phyloP scores from a whole-genome alignment of 2,329 filamentous ascomycete species.

The Ceratocystis colombiana region DNA sequence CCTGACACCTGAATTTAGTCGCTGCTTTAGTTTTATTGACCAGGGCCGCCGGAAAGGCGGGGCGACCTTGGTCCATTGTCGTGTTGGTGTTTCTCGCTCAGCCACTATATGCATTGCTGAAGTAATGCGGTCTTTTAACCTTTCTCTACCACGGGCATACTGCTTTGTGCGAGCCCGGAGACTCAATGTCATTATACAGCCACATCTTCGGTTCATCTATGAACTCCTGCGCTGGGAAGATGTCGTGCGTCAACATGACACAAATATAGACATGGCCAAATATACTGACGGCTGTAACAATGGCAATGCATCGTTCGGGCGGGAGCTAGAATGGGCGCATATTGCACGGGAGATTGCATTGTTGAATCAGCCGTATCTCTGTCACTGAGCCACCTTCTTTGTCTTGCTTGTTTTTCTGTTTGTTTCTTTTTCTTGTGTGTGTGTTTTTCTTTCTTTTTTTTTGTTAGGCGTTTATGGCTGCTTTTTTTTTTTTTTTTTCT shows the following conservation, averaged over 20 bases:
- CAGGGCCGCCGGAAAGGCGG: slow-evolving; percentile 65
- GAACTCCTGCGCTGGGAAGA: slow-evolving; percentile 97
- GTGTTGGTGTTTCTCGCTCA: slow-evolving; percentile 88
- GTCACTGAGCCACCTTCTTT: slow-evolving; percentile 19
- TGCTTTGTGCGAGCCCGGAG: slow-evolving; percentile 89
- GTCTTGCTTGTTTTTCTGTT: background rate
- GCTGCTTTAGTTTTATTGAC: slow-evolving; percentile 85
- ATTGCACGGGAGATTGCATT: slow-evolving; percentile 82
- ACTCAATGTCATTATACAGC: slow-evolving; percentile 96
- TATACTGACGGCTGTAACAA: slow-evolving; percentile 18
- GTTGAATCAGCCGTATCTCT: slow-evolving; percentile 80
- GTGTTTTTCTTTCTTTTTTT: background rate
- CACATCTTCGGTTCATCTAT: slow-evolving; percentile 87
- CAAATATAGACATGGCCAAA: background rate
- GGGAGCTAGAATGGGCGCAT: slow-evolving; percentile 85
- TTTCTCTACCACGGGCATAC: slow-evolving; percentile 87
- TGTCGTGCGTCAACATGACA: slow-evolving; percentile 25
- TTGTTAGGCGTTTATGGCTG: background rate
- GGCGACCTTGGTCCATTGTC: slow-evolving; percentile 88
- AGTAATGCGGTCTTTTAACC: slow-evolving; percentile 70
- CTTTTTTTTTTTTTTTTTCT: background rate
- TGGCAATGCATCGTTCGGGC: slow-evolving; percentile 29
- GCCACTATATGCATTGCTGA: slow-evolving; percentile 99
- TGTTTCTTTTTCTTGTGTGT: background rate
- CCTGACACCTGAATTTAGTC: slow-evolving; percentile 71